These are phyloP conservation scores for Lasiosphaeria hispida DNA, from an alignment of 495 filamentous ascomycete genomes.

Conservation along the genomic window DNA sequence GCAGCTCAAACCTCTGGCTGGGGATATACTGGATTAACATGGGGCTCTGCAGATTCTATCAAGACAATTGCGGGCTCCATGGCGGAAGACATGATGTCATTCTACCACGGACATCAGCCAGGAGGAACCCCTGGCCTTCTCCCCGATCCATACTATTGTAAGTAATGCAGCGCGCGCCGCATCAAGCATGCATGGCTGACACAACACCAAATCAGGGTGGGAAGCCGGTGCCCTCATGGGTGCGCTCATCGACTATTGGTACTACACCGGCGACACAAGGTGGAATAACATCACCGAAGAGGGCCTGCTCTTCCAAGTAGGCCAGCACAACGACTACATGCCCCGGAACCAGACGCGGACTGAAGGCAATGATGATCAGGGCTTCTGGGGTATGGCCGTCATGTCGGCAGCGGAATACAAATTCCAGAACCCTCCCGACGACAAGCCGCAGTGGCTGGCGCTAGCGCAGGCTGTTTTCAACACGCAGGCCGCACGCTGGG, in stretches of 20 bases:
- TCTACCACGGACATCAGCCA: slow-evolving; percentile 63
- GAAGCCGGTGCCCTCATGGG: slow-evolving; percentile 71
- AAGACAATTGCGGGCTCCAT: slow-evolving; percentile 58
- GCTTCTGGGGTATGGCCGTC: slow-evolving; percentile 65
- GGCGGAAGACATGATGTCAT: slow-evolving; percentile 64
- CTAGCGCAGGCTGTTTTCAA: slow-evolving; percentile 81
- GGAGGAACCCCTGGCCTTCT: slow-evolving; percentile 49
- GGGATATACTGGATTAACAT: background rate
- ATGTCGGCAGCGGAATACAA: slow-evolving; percentile 65
- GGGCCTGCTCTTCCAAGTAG: slow-evolving; percentile 60
- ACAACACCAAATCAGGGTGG: slow-evolving; percentile 61
- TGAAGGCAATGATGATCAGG: slow-evolving; percentile 68
- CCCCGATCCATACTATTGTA: slow-evolving; percentile 45
- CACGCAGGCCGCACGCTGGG: slow-evolving; percentile 67
- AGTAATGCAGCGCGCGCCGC: background rate
- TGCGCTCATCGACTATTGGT: slow-evolving; percentile 64
- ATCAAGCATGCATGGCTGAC: background rate
- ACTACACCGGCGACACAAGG: slow-evolving; percentile 58
- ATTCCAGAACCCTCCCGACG: slow-evolving; percentile 56
- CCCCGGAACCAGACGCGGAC: slow-evolving; percentile 59
- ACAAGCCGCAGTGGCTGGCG: slow-evolving; percentile 70
- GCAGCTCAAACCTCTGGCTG: background rate
- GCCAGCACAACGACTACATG: slow-evolving; percentile 60
- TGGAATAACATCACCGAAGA: slow-evolving; percentile 57
- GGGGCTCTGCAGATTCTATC: slow-evolving; percentile 56